Percentiles rank a stretch among this genome's conserved stretches.
Evolutionary conservation across 129 eudicot species (phyloP).

Genomic region (Heracleum sosnowskyi): DNA sequence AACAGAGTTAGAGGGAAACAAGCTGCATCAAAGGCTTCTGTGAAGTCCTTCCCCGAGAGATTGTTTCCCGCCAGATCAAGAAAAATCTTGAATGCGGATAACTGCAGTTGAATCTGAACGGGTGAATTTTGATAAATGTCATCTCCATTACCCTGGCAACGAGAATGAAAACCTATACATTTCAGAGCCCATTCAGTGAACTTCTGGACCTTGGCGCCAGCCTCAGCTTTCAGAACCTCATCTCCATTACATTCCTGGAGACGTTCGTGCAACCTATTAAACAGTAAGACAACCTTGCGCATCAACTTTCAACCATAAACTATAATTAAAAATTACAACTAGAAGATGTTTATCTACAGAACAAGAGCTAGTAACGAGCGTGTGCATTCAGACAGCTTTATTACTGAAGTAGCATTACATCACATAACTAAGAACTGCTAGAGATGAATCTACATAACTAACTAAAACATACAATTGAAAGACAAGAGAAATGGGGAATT

Average conservation of each 20-base stretch:
- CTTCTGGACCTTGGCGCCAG: conserved; percentile 92
- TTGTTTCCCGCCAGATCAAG: conserved; percentile 90
- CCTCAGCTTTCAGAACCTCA: conserved; percentile 93
- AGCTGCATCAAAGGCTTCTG: conserved; percentile 98
- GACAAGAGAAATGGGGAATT: background rate
- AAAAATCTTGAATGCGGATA: conserved; percentile 81
- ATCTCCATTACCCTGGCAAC: conserved; percentile 70
- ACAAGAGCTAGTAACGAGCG: background rate
- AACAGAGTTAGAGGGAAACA: conserved; percentile 97
- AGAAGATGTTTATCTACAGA: background rate
- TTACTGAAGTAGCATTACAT: background rate
- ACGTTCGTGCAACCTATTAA: conserved; percentile 74
- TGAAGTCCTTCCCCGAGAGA: conserved; percentile 82
- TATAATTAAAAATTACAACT: background rate
- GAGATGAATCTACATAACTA: background rate
- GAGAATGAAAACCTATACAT: conserved; percentile 94
- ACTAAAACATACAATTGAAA: background rate
- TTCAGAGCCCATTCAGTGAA: conserved; percentile 99
- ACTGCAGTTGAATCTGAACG: conserved; percentile 72
- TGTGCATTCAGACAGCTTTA: background rate
- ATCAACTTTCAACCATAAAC: conserved; percentile 3
- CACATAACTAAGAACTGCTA: background rate
- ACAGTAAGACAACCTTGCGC: background rate
- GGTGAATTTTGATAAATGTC: conserved; percentile 67
- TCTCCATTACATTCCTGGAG: conserved; percentile 96